Conservation (phyloP, 2,329 filamentous ascomycete species). For the Sarocladiaceae sp. region DNA sequence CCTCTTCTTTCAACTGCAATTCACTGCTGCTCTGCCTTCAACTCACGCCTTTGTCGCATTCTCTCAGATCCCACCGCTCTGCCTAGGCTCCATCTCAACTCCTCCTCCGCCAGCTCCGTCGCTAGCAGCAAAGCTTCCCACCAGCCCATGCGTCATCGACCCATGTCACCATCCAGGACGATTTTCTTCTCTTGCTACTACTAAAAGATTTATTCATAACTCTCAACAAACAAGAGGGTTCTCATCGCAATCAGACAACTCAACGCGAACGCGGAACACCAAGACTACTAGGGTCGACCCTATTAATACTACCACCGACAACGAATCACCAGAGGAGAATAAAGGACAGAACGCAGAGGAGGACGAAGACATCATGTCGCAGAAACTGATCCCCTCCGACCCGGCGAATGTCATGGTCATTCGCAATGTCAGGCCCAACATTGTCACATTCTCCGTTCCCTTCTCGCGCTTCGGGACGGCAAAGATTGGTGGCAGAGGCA, state of each 20-base stretch:
- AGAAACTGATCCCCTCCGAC: conserved; percentile 60
- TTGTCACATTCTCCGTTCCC: conserved; percentile 74
- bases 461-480: conserved; percentile 75
- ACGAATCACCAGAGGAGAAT: not conserved
- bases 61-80: too few relatives aligned
- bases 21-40: too few relatives aligned
- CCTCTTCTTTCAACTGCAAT: not conserved
- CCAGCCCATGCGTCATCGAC: conserved; percentile 5
- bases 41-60: too few relatives aligned
- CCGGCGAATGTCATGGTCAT: conserved; percentile 86
- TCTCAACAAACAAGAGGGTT: not conserved
- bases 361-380: conserved; percentile 41
- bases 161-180: not conserved
- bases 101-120: conserved; percentile 1
- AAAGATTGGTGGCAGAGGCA: conserved; percentile 81
- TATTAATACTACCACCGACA: not conserved
- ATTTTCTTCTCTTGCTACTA: not conserved
- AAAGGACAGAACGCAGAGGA: not conserved
- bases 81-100: too few relatives aligned
- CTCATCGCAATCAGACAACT: not conserved
- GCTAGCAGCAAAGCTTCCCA: conserved; percentile 5
- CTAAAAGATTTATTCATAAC: too few relatives aligned
- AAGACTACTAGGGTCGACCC: not conserved
- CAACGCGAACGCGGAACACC: not conserved
- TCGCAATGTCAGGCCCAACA: conserved; percentile 71